A percentile compares a stretch with the other conserved stretches of the same genome.
phyloP scores from a whole-genome alignment of 2,329 filamentous ascomycete species.

The Fusarium chuoi region DNA sequence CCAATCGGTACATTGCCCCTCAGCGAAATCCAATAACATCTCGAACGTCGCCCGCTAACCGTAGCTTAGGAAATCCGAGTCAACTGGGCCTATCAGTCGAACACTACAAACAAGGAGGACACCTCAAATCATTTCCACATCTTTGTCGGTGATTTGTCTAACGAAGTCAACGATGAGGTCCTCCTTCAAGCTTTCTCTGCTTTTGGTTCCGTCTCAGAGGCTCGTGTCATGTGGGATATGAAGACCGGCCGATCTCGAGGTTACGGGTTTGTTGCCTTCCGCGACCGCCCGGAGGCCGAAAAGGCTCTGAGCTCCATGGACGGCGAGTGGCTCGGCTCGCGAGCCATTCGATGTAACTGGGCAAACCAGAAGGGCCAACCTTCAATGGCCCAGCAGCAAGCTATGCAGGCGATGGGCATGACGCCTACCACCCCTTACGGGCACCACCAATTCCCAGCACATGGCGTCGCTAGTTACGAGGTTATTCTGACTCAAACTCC shows the following conservation, averaged over 20 bases:
- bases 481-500: conserved; percentile 96
- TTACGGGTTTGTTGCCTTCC: conserved; percentile 98
- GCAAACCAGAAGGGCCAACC: conserved; percentile 99
- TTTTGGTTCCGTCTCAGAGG: conserved; percentile 95
- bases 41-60: conserved; percentile 27
- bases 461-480: conserved; percentile 96
- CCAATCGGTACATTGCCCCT: conserved; percentile 74
- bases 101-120: conserved; percentile 93
- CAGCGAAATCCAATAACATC: background rate
- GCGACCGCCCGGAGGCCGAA: conserved; percentile 91
- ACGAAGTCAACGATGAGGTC: conserved; percentile 98
- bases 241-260: conserved; percentile 98
- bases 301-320: conserved; percentile 98
- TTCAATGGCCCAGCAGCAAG: conserved; percentile 96
- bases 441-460: conserved; percentile 96
- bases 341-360: conserved; percentile 99
- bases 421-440: conserved; percentile 96
- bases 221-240: conserved; percentile 99
- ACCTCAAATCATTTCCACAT: conserved; percentile 99
- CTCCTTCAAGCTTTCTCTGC: conserved; percentile 93
- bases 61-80: conserved; percentile 88
- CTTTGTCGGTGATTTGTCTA: conserved; percentile 96
- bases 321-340: conserved; percentile 97
- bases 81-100: conserved; percentile 99
- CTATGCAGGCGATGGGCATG: conserved; percentile 97